Conservation (phyloP, 345 rosid species). For the Cardiospermum halicacabum region DNA sequence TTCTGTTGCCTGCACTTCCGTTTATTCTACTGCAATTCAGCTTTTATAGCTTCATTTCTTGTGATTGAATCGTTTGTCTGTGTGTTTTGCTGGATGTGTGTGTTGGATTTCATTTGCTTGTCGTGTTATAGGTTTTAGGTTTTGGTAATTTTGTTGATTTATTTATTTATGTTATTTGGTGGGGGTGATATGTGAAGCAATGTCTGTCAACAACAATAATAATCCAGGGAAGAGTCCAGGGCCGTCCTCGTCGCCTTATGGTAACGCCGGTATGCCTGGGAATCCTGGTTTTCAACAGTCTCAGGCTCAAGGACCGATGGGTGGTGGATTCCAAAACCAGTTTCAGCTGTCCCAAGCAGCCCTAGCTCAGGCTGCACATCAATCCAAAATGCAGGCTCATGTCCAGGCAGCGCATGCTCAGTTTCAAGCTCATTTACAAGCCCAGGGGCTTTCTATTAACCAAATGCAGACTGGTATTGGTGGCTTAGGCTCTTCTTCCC, state of each 20-base stretch:
- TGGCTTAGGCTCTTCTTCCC: slow-evolving; percentile 63
- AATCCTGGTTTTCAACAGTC: slow-evolving; percentile 58
- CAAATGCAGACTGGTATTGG: slow-evolving; percentile 56
- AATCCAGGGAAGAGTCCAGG: slow-evolving; percentile 64
- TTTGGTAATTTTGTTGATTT: not conserved
- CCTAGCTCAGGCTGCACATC: slow-evolving; percentile 47
- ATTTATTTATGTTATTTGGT: not conserved
- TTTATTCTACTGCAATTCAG: not conserved
- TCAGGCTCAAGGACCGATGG: slow-evolving; percentile 44
- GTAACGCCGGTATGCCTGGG: slow-evolving; percentile 57
- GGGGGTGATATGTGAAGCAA: slow-evolving; percentile 10
- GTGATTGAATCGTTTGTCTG: not conserved
- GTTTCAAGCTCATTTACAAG: slow-evolving; percentile 76
- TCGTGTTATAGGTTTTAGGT: not conserved
- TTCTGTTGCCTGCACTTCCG: not conserved
- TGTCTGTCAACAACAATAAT: slow-evolving; percentile 57
- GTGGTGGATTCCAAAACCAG: slow-evolving; percentile 55
- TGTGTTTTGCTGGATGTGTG: not conserved
- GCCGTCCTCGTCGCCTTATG: slow-evolving; percentile 65
- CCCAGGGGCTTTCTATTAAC: slow-evolving; percentile 55
- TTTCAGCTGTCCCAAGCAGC: slow-evolving; percentile 73
- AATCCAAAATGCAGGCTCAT: slow-evolving; percentile 41
- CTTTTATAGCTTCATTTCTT: not conserved
- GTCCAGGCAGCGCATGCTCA: slow-evolving; percentile 68
- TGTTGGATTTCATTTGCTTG: not conserved